Conservation (phyloP, 2,329 filamentous ascomycete species). For the Curvularia spicifera region DNA sequence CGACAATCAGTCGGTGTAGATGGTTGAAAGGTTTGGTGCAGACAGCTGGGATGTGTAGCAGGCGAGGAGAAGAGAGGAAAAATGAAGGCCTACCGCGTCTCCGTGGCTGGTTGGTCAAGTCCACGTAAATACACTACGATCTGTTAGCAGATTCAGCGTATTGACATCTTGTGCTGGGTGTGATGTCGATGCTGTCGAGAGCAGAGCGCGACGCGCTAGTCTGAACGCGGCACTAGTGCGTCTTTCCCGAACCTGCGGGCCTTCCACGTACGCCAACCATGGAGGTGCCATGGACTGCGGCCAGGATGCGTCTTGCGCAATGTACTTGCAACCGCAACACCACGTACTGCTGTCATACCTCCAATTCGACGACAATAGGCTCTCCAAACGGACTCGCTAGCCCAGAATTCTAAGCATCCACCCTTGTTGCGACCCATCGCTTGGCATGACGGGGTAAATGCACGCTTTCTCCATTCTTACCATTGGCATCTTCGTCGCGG, state of each 20-base stretch:
- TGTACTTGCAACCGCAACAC: constrained; percentile 22
- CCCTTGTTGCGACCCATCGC: constrained; percentile 8
- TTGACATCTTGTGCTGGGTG: neutral
- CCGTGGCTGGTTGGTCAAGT: neutral
- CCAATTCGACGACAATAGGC: constrained; percentile 1
- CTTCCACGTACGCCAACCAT: constrained; percentile 19
- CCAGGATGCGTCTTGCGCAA: constrained; percentile 20
- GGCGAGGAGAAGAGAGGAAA: neutral
- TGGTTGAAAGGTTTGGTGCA: constrained; percentile 7
- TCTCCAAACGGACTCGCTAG: constrained; percentile 1
- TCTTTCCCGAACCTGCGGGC: constrained; percentile 7
- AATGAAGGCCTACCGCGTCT: neutral
- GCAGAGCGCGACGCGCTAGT: constrained; percentile 12
- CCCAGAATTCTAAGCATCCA: neutral
- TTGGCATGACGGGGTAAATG: constrained; percentile 66
- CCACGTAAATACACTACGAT: neutral
- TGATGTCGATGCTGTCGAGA: constrained; percentile 7
- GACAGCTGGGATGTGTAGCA: neutral
- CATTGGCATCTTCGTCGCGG: constrained; percentile 97
- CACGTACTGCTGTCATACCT: constrained; percentile 9
- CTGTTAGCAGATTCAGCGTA: neutral
- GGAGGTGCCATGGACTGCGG: constrained; percentile 9
- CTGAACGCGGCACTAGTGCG: constrained; percentile 10
- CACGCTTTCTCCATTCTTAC: constrained; percentile 97
- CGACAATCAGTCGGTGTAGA: constrained; percentile 16